These are phyloP conservation scores for Malassezia sp. DNA, from an alignment of 1,284 basidiomycete species.

Conservation along the genomic window DNA sequence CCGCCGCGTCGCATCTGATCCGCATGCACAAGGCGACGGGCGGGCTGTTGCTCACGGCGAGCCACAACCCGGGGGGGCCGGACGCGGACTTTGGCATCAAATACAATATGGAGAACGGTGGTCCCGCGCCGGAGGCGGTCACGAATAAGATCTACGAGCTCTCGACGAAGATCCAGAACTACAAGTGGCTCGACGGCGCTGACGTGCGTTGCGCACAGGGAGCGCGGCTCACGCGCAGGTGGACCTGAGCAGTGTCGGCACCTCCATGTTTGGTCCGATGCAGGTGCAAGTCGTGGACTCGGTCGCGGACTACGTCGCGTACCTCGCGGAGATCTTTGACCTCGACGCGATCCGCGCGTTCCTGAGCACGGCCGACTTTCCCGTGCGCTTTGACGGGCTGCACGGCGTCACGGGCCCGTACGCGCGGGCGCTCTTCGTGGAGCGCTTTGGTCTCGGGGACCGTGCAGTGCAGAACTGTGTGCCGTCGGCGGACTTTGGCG, in stretches of 20 bases:
- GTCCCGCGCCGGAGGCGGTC: slow-evolving; percentile 85
- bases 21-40: slow-evolving; percentile 90
- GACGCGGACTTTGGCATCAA: slow-evolving; percentile 98
- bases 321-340: slow-evolving; percentile 85
- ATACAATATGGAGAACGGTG: slow-evolving; percentile 94
- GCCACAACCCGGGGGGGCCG: slow-evolving; percentile 94
- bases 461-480: slow-evolving; percentile 79
- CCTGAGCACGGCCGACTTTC: slow-evolving; percentile 60
- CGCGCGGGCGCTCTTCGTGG: slow-evolving; percentile 75
- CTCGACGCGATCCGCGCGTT: slow-evolving; percentile 83
- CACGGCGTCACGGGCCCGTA: slow-evolving; percentile 97
- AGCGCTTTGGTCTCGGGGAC: slow-evolving; percentile 67
- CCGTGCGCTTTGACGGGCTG: slow-evolving; percentile 87
- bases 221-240: too few relatives aligned
- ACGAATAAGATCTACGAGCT: slow-evolving; percentile 87
- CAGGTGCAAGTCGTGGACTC: slow-evolving; percentile 87
- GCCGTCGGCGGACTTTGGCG: slow-evolving; percentile 87
- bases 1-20: slow-evolving; percentile 90
- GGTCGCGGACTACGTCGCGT: slow-evolving; percentile 72
- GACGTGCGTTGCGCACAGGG: too few relatives aligned
- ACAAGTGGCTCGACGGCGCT: slow-evolving; percentile 71
- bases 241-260: slow-evolving; percentile 73
- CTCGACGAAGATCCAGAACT: slow-evolving; percentile 72
- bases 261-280: slow-evolving; percentile 57
- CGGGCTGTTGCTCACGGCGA: slow-evolving; percentile 93